phyloP scores from a whole-genome alignment of 2,329 filamentous ascomycete genomes.

The Fusarium subglutinans region DNA sequence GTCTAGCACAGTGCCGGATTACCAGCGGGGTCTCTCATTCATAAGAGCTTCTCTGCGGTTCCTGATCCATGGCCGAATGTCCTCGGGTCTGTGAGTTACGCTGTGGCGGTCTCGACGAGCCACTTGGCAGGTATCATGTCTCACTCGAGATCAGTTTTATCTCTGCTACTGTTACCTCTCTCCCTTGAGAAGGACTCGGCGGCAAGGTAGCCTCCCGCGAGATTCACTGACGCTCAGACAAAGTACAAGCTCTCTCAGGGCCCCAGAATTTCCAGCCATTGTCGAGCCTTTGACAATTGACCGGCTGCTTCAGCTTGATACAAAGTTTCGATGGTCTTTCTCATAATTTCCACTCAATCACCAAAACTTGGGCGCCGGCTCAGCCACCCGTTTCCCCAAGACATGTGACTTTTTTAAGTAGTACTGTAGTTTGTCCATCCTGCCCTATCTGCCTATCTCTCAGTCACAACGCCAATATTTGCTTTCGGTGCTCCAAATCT shows the following conservation, averaged over 20 bases:
- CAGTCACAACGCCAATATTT: slow-evolving; percentile 12
- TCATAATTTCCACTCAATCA: slow-evolving; percentile 19
- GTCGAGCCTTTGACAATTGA: slow-evolving; percentile 24
- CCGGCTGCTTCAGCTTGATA: slow-evolving; percentile 29
- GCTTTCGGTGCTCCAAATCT: slow-evolving; percentile 14
- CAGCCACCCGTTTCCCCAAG: slow-evolving; percentile 34
- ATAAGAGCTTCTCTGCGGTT: slow-evolving; percentile 20
- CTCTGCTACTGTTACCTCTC: slow-evolving; percentile 27
- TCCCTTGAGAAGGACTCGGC: slow-evolving; percentile 38
- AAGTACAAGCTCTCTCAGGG: slow-evolving; percentile 14
- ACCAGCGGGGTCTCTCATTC: slow-evolving; percentile 27
- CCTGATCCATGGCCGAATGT: slow-evolving; percentile 31
- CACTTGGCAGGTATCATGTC: slow-evolving; percentile 40
- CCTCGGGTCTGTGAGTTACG: slow-evolving; percentile 35
- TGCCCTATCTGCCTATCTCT: background rate
- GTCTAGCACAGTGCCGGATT: slow-evolving; percentile 40
- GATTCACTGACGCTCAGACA: slow-evolving; percentile 16
- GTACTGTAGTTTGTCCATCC: background rate
- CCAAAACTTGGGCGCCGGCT: slow-evolving; percentile 28
- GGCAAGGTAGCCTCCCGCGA: slow-evolving; percentile 13
- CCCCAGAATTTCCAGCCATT: slow-evolving; percentile 18
- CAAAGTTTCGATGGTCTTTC: slow-evolving; percentile 31
- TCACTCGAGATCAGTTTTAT: slow-evolving; percentile 34
- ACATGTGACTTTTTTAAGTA: slow-evolving; percentile 24
- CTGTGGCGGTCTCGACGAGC: slow-evolving; percentile 42